A percentile compares a stretch with the other conserved stretches of the same genome.
phyloP scores from a whole-genome alignment of 495 filamentous ascomycete species.

The Hypomontagnella submonticulosa region DNA sequence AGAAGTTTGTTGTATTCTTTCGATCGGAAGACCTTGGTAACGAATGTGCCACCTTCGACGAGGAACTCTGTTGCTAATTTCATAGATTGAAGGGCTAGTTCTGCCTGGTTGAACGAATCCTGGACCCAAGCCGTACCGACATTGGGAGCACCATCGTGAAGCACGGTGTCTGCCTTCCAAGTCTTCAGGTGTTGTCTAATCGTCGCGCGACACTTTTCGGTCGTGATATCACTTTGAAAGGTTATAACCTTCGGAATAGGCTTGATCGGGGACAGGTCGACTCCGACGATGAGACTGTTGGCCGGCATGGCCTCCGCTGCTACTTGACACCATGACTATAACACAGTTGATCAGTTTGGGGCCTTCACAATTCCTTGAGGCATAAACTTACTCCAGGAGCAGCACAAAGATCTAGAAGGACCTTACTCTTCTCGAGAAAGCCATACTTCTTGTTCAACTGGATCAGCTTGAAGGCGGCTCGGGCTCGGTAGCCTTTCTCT shows the following conservation, averaged over 20 bases:
- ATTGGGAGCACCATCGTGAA: conserved; percentile 98
- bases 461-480: conserved; percentile 98
- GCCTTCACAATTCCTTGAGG: background rate
- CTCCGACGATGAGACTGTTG: conserved; percentile 90
- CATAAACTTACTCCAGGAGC: conserved; percentile 81
- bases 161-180: conserved; percentile 97
- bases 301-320: conserved; percentile 93
- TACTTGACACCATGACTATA: conserved; percentile 96
- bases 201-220: conserved; percentile 94
- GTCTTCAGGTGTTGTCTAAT: conserved; percentile 91
- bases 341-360: conserved; percentile 1
- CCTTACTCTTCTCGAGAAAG: conserved; percentile 95
- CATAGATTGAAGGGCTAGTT: conserved; percentile 89
- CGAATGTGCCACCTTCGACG: conserved; percentile 88
- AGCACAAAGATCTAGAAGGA: conserved; percentile 95
- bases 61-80: conserved; percentile 96
- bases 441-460: conserved; percentile 99
- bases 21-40: conserved; percentile 98
- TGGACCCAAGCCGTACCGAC: conserved; percentile 98
- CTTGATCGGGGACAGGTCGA: conserved; percentile 96
- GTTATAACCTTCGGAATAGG: conserved; percentile 91
- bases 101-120: conserved; percentile 97
- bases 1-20: conserved; percentile 96
- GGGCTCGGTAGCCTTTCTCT: conserved; percentile 96
- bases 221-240: conserved; percentile 98